Base-by-base conservation (phyloP, 2,329 filamentous ascomycete species). In the Aspergillus felis region DNA sequence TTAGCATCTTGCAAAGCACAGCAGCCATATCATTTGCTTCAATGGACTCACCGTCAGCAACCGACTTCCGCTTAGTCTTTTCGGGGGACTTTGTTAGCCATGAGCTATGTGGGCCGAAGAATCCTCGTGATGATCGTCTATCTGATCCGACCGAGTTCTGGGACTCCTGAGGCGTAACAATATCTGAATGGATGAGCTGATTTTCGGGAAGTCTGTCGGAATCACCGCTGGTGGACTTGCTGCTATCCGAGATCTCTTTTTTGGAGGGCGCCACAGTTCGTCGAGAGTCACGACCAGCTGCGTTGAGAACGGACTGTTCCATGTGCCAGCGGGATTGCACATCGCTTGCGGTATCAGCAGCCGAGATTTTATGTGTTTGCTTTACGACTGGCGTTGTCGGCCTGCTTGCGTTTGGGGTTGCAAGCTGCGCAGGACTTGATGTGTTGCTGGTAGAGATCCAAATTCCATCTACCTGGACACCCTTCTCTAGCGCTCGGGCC, bases 381-480 rank as follows among this genome's bases (percentile, higher is more conserved):
- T 24, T 47, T 47, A 24, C 44, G 5, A 51, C 8, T 5, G 54
- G 50, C 6, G 49, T 42, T 41, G 54, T 50, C 3, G 67, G 53
- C 38, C 56, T 61, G 20, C 61, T 65, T 50, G 46, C 59, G 24
- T 54, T 61, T 7, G 71, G 62, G n/a, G 67, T 70, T 20, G 56
- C 65, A 1, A 61, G 55, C 10, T 61, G 58, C 28, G 55, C 71
- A 27, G 63, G 66, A 4, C 57, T 54, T 12, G 71, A 74, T 54
- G 71, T 73, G 53, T 68, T 75, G 27, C 79, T 79, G 53, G 79
- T 77, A 25, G 85, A 87, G 51, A 89, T 85, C 87, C 89, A 91
- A 52, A 97, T 92, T 3, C 91, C 92, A 62, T 96, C 90, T 7
- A 96, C 84, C 69, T 93, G 84, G 47, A 95, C 80, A 5, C 92